Percentiles rank a stretch among this genome's conserved stretches.
These are phyloP conservation scores for Suillus tomentosus DNA, from an alignment of 768 basidiomycete genomes.

Conservation along the genomic window DNA sequence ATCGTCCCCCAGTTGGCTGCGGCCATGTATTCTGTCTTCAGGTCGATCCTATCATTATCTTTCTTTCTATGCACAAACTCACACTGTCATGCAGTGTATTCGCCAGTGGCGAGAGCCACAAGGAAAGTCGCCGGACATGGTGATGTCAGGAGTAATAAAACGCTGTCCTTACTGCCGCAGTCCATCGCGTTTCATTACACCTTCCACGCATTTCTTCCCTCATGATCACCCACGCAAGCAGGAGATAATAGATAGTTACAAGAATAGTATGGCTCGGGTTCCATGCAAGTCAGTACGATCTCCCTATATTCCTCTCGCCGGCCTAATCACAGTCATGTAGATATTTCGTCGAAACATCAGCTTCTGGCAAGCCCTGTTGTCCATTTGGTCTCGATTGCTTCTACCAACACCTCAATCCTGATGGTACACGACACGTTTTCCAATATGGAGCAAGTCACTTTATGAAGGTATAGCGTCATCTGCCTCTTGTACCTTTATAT, in stretches of 20 bases:
- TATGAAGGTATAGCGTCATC: constrained; percentile 47
- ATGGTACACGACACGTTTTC: constrained; percentile 65
- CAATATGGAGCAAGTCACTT: constrained; percentile 52
- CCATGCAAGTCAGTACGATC: constrained; percentile 57
- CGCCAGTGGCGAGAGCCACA: constrained; percentile 73
- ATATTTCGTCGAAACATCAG: constrained; percentile 60
- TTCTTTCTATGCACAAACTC: constrained; percentile 10
- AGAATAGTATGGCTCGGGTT: constrained; percentile 70
- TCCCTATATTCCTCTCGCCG: not conserved
- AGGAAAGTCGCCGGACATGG: constrained; percentile 51
- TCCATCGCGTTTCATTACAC: constrained; percentile 67
- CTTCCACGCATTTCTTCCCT: constrained; percentile 68
- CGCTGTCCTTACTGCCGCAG: constrained; percentile 79
- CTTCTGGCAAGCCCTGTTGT: constrained; percentile 54
- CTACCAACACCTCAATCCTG: constrained; percentile 68
- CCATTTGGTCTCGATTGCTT: constrained; percentile 84
- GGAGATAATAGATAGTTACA: constrained; percentile 56
- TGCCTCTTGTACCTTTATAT: constrained; percentile 38
- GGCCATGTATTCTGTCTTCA: constrained; percentile 77
- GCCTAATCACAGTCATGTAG: constrained; percentile 34
- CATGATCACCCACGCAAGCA: constrained; percentile 56
- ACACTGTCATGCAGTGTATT: constrained; percentile 56
- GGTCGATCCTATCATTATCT: constrained; percentile 39
- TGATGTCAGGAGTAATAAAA: constrained; percentile 64
- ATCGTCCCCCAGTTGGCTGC: constrained; percentile 54